Evolutionary conservation across 371 early-diverging fungal genomes (phyloP).

Genomic region (Cokeromyces recurvatus): DNA sequence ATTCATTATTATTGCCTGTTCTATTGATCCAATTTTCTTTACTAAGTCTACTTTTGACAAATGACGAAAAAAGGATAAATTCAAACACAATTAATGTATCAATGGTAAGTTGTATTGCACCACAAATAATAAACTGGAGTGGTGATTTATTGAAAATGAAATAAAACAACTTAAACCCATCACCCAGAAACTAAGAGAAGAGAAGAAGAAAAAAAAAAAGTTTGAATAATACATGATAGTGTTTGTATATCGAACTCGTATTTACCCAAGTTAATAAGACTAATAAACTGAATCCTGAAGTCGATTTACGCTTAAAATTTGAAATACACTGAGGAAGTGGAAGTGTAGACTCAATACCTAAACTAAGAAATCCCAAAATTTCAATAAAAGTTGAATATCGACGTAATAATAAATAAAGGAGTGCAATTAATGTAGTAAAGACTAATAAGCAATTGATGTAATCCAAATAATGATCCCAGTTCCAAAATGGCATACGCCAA

Average conservation of each 20-base stretch:
- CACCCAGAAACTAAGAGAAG: conserved; percentile 49
- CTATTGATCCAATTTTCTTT: too few species aligned
- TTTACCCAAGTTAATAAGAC: conserved; percentile 40
- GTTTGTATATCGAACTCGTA: too few species aligned
- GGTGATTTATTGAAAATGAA: conserved; percentile 53
- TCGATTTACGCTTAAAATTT: conserved; percentile 47
- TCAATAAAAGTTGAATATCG: conserved; percentile 26
- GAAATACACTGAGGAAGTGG: conserved; percentile 61
- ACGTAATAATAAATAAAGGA: conserved; percentile 28
- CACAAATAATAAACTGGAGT: conserved; percentile 63
- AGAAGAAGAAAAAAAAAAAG: neutral
- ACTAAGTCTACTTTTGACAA: conserved; percentile 14
- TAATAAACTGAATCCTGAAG: conserved; percentile 49
- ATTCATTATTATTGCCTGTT: too few species aligned
- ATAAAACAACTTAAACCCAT: conserved; percentile 60
- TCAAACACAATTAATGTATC: conserved; percentile 53
- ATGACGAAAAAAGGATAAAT: conserved; percentile 43
- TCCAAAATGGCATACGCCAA: conserved; percentile 32
- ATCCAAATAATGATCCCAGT: conserved; percentile 34
- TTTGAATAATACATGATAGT: neutral
- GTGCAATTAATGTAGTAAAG: conserved; percentile 30
- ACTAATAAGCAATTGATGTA: conserved; percentile 44
- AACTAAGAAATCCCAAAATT: conserved; percentile 32
- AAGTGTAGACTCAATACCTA: conserved; percentile 58
- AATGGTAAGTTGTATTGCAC: conserved; percentile 56